These are phyloP conservation scores for Calvatia gigantea DNA, from an alignment of 768 basidiomycete species.

Conservation along the genomic window DNA sequence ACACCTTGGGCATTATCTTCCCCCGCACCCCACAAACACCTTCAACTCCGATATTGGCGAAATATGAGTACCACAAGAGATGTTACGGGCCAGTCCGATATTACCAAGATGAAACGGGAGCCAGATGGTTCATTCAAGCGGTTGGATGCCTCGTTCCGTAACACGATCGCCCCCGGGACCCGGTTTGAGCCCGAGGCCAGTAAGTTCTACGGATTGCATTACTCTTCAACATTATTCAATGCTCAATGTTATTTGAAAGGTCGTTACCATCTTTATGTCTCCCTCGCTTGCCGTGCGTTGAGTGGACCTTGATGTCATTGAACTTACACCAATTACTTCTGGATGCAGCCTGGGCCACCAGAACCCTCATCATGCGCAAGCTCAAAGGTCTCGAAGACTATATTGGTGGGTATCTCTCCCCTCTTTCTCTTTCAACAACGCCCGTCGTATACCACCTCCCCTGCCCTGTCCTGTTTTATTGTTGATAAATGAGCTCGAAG, in stretches of 20 bases:
- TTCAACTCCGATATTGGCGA: background rate
- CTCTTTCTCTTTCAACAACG: background rate
- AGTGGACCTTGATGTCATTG: background rate
- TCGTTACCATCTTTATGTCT: conserved; percentile 91
- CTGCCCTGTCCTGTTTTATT: background rate
- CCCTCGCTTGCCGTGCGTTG: conserved; percentile 75
- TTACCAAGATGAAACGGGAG: conserved; percentile 49
- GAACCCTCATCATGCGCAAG: conserved; percentile 83
- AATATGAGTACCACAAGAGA: conserved; percentile 30
- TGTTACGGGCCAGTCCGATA: conserved; percentile 41
- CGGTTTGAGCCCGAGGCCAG: conserved; percentile 68
- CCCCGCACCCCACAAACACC: background rate
- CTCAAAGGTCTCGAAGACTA: conserved; percentile 89
- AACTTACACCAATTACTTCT: conserved; percentile 2
- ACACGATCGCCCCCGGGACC: conserved; percentile 38
- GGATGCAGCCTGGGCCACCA: conserved; percentile 87
- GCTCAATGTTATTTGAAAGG: conserved; percentile 37
- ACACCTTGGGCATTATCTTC: background rate
- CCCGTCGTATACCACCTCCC: background rate
- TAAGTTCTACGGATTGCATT: conserved; percentile 26
- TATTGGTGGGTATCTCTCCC: conserved; percentile 52
- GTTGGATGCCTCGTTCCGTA: conserved; percentile 44
- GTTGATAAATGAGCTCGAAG: background rate
- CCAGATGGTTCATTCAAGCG: conserved; percentile 69
- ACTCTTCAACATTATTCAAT: background rate